Evolutionary conservation across 164 flowering plant species (phyloP).

Genomic region (Annona cherimola): DNA sequence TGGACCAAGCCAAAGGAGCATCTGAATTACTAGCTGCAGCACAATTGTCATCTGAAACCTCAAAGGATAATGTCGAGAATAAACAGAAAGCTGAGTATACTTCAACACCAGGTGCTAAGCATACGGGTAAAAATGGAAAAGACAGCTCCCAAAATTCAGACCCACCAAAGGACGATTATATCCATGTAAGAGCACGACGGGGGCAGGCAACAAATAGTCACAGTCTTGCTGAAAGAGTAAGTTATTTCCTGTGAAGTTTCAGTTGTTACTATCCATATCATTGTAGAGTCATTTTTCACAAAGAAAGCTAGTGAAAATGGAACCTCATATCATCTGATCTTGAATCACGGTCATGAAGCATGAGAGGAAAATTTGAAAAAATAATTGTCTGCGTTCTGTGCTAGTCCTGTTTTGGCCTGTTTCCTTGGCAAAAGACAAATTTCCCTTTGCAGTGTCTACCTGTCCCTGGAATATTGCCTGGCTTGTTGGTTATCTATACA

Average conservation of each 20-base stretch:
- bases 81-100: slow-evolving; percentile 50
- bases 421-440: background rate
- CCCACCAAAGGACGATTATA: slow-evolving; percentile 77
- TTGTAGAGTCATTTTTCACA: background rate
- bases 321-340: background rate
- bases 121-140: slow-evolving; percentile 49
- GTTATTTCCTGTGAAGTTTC: slow-evolving; percentile 6
- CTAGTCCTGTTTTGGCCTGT: background rate
- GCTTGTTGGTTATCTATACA: background rate
- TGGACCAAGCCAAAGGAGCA: slow-evolving; percentile 36
- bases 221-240: slow-evolving; percentile 97
- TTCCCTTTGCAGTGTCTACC: background rate
- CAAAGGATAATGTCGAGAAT: slow-evolving; percentile 33
- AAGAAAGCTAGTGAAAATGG: background rate
- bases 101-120: slow-evolving; percentile 26
- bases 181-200: slow-evolving; percentile 91
- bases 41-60: slow-evolving; percentile 25
- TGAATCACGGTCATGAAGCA: background rate
- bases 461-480: background rate
- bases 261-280: background rate
- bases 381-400: background rate
- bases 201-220: slow-evolving; percentile 99
- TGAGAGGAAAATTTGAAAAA: no score
- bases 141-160: slow-evolving; percentile 67
- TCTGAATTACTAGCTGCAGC: slow-evolving; percentile 5